Evolutionary conservation across 192 early-diverging fungal species (phyloP).

Genomic region (Neocallimastix lanati): DNA sequence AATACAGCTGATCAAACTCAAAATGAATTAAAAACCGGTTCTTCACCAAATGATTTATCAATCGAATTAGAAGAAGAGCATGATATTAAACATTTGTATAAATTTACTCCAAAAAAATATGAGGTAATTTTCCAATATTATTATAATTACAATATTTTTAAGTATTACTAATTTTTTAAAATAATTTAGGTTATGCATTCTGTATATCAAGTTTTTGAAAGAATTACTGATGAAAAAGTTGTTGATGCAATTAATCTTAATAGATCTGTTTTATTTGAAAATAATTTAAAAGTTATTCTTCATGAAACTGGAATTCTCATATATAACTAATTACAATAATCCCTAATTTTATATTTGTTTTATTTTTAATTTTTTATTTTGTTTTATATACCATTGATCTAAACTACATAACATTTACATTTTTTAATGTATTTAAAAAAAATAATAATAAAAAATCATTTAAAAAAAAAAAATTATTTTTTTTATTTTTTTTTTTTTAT

Average conservation of each 20-base stretch:
- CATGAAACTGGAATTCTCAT: neutral
- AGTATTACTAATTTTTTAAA: no score
- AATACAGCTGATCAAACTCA: neutral
- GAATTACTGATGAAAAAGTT: neutral
- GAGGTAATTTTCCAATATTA: neutral
- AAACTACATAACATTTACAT: no score
- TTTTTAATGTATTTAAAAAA: no score
- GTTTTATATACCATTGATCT: no score
- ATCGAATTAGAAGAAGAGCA: neutral
- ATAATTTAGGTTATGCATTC: neutral
- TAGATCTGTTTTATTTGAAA: neutral
- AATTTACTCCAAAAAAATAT: neutral
- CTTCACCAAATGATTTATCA: neutral
- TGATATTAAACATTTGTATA: neutral
- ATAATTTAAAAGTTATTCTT: neutral
- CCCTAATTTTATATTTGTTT: no score
- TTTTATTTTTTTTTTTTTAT: no score
- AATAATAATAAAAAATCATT: no score
- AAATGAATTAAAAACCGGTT: neutral
- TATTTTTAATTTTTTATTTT: no score
- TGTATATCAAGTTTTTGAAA: neutral
- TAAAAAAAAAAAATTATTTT: no score
- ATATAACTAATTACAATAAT: neutral
- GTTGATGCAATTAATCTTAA: neutral
- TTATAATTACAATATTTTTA: no score